Base-by-base conservation (phyloP, 108 stramenopile genomes). In the Mayamaea pseudoterrestris region DNA sequence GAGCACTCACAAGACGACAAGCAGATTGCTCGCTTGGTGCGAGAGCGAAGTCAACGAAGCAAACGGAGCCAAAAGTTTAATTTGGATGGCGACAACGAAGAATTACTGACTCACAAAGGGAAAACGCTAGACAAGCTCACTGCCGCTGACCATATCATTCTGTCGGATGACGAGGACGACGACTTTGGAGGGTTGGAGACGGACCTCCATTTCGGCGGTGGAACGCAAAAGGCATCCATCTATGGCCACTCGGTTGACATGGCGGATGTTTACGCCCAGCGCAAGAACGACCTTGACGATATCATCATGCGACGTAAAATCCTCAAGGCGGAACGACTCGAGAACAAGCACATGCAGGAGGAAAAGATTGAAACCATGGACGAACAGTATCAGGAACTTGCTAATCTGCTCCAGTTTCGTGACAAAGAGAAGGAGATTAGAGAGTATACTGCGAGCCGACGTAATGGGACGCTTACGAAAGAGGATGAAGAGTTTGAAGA, bases 131-230 rank as follows among this genome's bases (percentile, higher is more conserved):
- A 79, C 55, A 60, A 71, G 41, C 31, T 63, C 41, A 60, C 72
- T 47, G 51, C 69, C 22, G 46, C 60, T 50, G 56, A 76, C n/a
- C 55, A 74, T 52, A 36, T 73, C 36, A 43, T 63, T 70, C 58
- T 76, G 45, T 80, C 76, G 27, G 76, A 77, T 45, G 76, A 72
- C 29, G 86, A 88, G 20, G 82, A 80, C 11, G 87, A 83, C 25
- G 81, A 88, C 53, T 48, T 51, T 28, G 82, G 76, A 20, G 48
- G 73, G 16, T 62, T 94, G 12, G 79, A 80, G 29, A 90, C 91
- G 2, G 62, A 69, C 51, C 66, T 96, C 27, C 92, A 96, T 64
- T 96, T 96, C 55, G 95, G 95, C 30, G 89, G 87, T 9, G 68
- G 78, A 0, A 49, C 53, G 13, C 41, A 30, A 18, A 44, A 61